Percentiles rank a stretch among this genome's conserved stretches.
These are phyloP conservation scores for Diaporthe capsici DNA, from an alignment of 2,329 filamentous ascomycete species.

Conservation along the genomic window DNA sequence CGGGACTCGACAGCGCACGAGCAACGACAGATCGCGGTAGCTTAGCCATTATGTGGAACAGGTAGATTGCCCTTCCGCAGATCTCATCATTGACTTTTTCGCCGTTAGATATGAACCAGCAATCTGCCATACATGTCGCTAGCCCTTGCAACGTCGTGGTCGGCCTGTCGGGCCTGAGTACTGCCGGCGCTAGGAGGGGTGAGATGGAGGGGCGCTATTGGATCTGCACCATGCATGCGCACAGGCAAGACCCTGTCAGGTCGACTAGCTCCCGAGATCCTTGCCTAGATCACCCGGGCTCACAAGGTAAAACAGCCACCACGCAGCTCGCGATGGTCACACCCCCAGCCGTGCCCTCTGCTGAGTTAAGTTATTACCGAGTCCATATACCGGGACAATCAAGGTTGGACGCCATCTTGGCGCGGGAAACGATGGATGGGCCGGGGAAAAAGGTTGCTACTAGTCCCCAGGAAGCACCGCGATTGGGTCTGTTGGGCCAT, in stretches of 20 bases:
- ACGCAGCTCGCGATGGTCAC: conserved; percentile 2
- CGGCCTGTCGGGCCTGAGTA: neutral
- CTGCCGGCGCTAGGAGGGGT: conserved; percentile 19
- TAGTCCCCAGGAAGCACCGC: neutral
- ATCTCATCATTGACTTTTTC: neutral
- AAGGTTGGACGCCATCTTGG: conserved; percentile 19
- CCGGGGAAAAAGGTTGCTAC: neutral
- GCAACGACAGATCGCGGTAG: neutral
- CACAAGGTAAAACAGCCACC: conserved; percentile 11
- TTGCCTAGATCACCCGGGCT: conserved; percentile 17
- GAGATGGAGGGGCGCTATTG: neutral
- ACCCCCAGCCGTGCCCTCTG: conserved; percentile 1
- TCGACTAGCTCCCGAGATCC: conserved; percentile 25
- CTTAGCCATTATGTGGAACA: neutral
- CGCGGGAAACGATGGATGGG: conserved; percentile 1
- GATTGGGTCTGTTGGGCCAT: neutral
- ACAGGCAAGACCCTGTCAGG: conserved; percentile 30
- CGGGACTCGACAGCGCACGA: neutral
- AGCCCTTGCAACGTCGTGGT: conserved; percentile 4
- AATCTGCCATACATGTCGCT: neutral
- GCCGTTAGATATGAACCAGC: neutral
- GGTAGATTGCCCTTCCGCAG: neutral
- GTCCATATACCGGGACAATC: neutral
- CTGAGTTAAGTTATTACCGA: conserved; percentile 1
- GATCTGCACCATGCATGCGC: conserved; percentile 25